Evolutionary conservation across 208 protist species (phyloP).

Genomic region (Endotrypanum monterogeii): DNA sequence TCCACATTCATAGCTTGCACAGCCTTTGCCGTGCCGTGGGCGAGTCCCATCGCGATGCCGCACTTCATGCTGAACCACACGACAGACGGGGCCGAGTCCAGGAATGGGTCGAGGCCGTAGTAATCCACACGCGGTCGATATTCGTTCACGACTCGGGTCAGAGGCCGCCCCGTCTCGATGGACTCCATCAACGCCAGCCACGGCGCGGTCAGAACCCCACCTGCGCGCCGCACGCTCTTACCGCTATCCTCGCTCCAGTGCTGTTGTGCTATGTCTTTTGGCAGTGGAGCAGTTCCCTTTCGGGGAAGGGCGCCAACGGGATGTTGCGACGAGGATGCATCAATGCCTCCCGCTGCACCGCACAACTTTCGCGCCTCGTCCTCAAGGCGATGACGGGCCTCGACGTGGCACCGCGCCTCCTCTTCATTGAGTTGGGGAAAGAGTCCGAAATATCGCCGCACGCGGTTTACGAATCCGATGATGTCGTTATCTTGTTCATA

Average conservation of each 20-base stretch:
- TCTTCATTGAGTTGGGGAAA: constrained; percentile 54
- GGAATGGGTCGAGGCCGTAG: constrained; percentile 83
- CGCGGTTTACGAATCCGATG: constrained; percentile 41
- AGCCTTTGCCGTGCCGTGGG: constrained; percentile 64
- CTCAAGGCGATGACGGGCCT: constrained; percentile 40
- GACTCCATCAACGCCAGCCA: constrained; percentile 76
- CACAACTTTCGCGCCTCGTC: constrained; percentile 32
- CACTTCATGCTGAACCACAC: constrained; percentile 87
- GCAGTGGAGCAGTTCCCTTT: background rate
- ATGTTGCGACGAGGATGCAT: background rate
- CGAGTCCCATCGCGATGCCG: constrained; percentile 77
- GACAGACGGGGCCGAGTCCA: constrained; percentile 69
- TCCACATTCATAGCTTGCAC: constrained; percentile 81
- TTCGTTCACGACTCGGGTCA: constrained; percentile 70
- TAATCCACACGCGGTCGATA: constrained; percentile 78
- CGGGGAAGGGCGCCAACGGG: constrained; percentile 9
- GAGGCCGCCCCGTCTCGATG: constrained; percentile 60
- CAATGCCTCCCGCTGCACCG: background rate
- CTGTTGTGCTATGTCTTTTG: background rate
- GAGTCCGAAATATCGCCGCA: constrained; percentile 51
- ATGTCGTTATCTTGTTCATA: constrained; percentile 66
- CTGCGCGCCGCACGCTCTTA: background rate
- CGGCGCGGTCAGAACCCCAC: constrained; percentile 24
- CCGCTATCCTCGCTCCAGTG: background rate
- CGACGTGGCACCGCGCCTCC: constrained; percentile 37